Conservation (phyloP, 169 alveolate species). For the Eimeria acervulina region DNA sequence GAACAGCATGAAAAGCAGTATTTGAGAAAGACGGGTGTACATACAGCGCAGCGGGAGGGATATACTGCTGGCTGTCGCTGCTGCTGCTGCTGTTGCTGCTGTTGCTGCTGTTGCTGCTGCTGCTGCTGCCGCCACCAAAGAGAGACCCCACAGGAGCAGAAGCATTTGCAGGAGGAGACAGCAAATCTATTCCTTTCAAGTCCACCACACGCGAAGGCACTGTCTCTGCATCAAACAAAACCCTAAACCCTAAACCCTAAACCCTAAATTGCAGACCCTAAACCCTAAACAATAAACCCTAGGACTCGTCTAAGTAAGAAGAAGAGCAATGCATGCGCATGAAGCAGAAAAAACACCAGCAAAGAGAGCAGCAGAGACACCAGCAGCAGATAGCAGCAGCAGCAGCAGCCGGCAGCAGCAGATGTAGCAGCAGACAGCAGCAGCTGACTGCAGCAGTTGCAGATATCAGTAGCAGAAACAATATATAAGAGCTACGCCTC, state of each 20-base stretch:
- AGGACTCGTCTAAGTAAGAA: too few relatives aligned
- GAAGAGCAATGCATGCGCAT: too few relatives aligned
- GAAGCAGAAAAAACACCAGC: too few relatives aligned
- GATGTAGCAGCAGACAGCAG: neutral
- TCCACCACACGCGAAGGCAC: neutral
- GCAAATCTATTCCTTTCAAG: neutral
- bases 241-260: constrained; percentile 1
- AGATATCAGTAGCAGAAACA: neutral
- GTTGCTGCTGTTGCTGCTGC: neutral
- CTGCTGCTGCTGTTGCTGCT: too few relatives aligned
- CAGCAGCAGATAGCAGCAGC: neutral
- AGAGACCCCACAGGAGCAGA: neutral
- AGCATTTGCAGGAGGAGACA: neutral
- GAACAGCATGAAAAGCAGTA: constrained; percentile 11
- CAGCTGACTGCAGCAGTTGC: neutral
- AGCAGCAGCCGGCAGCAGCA: neutral
- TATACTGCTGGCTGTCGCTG: neutral
- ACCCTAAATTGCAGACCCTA: too few relatives aligned
- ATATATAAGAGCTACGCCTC: too few relatives aligned
- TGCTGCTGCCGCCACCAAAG: neutral
- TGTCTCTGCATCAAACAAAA: neutral
- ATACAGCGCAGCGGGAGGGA: neutral
- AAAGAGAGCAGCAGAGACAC: too few relatives aligned
- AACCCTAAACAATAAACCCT: neutral
- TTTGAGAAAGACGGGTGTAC: neutral